These are phyloP conservation scores for Casuarina cunninghamiana DNA, from an alignment of 306 rosid genomes.

Conservation along the genomic window DNA sequence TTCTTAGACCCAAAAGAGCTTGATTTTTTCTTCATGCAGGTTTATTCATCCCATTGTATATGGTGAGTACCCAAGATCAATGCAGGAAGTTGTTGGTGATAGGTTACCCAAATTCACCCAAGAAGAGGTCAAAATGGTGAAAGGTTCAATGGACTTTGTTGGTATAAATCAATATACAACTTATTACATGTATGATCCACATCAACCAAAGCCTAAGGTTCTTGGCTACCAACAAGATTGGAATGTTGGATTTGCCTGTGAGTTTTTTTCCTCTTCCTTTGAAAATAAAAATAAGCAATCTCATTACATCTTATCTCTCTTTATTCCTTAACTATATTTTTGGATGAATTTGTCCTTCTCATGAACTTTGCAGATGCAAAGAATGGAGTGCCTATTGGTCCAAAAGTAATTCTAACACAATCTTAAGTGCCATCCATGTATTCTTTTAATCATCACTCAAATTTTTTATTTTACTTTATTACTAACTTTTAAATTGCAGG, in stretches of 20 bases:
- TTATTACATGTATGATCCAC: conserved; percentile 64
- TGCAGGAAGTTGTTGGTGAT: conserved; percentile 68
- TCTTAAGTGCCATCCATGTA: background rate
- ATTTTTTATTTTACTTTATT: conserved; percentile 4
- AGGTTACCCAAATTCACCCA: conserved; percentile 83
- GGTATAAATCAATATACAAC: conserved; percentile 89
- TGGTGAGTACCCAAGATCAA: conserved; percentile 88
- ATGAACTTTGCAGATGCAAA: conserved; percentile 58
- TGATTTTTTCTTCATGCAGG: conserved; percentile 41
- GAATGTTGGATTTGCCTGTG: conserved; percentile 85
- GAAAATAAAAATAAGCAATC: background rate
- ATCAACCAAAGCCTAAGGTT: conserved; percentile 45
- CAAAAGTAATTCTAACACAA: conserved; percentile 50
- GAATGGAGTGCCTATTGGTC: conserved; percentile 83
- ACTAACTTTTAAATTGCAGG: conserved; percentile 43
- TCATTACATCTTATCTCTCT: background rate
- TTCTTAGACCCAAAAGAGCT: background rate
- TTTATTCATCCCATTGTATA: conserved; percentile 86
- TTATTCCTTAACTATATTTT: background rate
- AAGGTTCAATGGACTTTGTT: conserved; percentile 75
- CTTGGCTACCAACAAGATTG: conserved; percentile 82
- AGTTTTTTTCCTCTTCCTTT: conserved; percentile 33
- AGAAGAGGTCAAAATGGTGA: conserved; percentile 78
- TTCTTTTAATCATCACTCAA: conserved; percentile 6
- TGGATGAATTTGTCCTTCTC: conserved; percentile 7